Conservation (phyloP, 306 rosid species). For the Elaeagnus macrophylla region DNA sequence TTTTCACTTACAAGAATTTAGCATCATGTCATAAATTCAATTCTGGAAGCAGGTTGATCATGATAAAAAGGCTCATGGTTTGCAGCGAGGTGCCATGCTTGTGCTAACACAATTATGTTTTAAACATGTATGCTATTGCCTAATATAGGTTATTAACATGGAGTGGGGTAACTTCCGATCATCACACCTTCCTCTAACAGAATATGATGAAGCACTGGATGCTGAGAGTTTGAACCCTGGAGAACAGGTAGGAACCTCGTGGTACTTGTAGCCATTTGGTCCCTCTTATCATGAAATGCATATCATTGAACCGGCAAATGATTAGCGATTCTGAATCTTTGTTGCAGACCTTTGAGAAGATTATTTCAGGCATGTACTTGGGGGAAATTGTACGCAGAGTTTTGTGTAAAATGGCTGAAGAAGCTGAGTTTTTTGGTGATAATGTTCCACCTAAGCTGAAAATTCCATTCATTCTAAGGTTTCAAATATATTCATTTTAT, state of each 20-base stretch:
- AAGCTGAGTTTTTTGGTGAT: slow-evolving; percentile 82
- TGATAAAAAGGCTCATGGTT: background rate
- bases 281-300: slow-evolving; percentile 8
- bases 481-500: slow-evolving; percentile 1
- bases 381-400: slow-evolving; percentile 86
- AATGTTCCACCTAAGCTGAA: slow-evolving; percentile 67
- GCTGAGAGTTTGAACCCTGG: slow-evolving; percentile 85
- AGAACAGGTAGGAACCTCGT: slow-evolving; percentile 56
- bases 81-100: background rate
- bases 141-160: slow-evolving; percentile 82
- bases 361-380: slow-evolving; percentile 95
- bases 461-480: slow-evolving; percentile 75
- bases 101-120: background rate
- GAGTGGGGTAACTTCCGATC: slow-evolving; percentile 98
- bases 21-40: background rate
- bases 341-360: slow-evolving; percentile 80
- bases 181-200: slow-evolving; percentile 81
- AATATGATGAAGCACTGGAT: slow-evolving; percentile 71
- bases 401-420: slow-evolving; percentile 74
- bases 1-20: background rate
- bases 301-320: slow-evolving; percentile 15
- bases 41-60: background rate
- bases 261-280: slow-evolving; percentile 4
- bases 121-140: slow-evolving; percentile 3
- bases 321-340: slow-evolving; percentile 20